phyloP scores from a whole-genome alignment of 75 land plant species.

The Chamaecyparis obtusa region DNA sequence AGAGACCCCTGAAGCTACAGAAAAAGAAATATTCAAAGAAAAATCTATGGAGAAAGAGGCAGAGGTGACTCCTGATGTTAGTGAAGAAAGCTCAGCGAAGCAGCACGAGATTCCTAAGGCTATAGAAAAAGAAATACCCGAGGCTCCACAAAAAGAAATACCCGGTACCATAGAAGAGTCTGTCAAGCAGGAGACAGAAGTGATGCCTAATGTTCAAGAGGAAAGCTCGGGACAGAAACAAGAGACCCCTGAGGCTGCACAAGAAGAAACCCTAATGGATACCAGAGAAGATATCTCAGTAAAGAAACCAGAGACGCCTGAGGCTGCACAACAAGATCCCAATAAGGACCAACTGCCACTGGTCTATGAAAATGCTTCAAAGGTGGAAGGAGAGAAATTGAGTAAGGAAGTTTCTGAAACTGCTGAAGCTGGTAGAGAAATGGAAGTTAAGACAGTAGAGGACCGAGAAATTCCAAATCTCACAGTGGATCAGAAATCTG shows the following conservation, averaged over 20 bases:
- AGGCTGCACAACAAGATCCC: neutral
- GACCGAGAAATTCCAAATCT: neutral
- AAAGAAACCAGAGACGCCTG: neutral
- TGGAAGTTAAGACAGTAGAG: neutral
- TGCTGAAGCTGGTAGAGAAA: neutral
- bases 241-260: conserved; percentile 1
- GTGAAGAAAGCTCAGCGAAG: neutral
- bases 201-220: neutral
- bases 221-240: neutral
- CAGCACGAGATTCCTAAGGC: neutral
- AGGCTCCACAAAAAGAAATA: too few species aligned
- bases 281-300: neutral
- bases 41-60: neutral
- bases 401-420: neutral
- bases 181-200: neutral
- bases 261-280: neutral
- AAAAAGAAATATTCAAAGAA: neutral
- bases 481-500: neutral
- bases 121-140: neutral
- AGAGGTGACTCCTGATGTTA: neutral
- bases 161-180: neutral
- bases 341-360: neutral
- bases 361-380: neutral
- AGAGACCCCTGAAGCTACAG: neutral
- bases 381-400: conserved; percentile 7